A percentile compares a stretch with the other conserved stretches of the same genome.
Conservation (phyloP, 345 rosid genomes). For the Mercurialis annua region DNA sequence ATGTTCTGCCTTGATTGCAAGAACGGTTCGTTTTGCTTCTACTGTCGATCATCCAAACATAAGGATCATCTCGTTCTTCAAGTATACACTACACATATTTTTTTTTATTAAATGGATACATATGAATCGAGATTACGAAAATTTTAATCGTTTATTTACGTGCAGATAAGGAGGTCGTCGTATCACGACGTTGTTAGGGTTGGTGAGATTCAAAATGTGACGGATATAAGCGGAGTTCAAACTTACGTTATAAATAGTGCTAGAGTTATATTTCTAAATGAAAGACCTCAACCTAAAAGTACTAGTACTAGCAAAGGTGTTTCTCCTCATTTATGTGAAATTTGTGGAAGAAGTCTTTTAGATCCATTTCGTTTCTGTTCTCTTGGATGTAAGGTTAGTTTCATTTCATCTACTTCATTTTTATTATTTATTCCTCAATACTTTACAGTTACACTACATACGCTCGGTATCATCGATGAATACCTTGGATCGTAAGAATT, state of each 20-base stretch:
- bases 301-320: constrained; percentile 35
- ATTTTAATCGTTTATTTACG: not conserved
- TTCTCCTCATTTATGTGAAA: constrained; percentile 66
- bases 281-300: constrained; percentile 78
- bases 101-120: not conserved
- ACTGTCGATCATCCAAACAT: constrained; percentile 76
- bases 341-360: constrained; percentile 72
- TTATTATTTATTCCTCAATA: not conserved
- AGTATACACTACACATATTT: constrained; percentile 33
- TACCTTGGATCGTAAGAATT: too few species aligned
- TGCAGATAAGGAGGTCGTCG: constrained; percentile 78
- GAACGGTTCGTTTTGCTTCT: constrained; percentile 63
- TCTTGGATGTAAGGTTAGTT: constrained; percentile 82
- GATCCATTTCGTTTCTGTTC: constrained; percentile 90
- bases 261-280: constrained; percentile 69
- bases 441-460: too few species aligned
- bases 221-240: constrained; percentile 79
- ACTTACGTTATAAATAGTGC: constrained; percentile 93
- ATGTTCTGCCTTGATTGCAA: constrained; percentile 81
- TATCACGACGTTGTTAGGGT: constrained; percentile 91
- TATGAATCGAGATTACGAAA: too few species aligned
- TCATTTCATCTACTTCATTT: too few species aligned
- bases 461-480: too few species aligned
- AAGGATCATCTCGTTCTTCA: constrained; percentile 73
- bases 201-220: constrained; percentile 60